Evolutionary conservation across 768 basidiomycete genomes (phyloP).

Genomic region (Rhodotorula kratochvilovae): DNA sequence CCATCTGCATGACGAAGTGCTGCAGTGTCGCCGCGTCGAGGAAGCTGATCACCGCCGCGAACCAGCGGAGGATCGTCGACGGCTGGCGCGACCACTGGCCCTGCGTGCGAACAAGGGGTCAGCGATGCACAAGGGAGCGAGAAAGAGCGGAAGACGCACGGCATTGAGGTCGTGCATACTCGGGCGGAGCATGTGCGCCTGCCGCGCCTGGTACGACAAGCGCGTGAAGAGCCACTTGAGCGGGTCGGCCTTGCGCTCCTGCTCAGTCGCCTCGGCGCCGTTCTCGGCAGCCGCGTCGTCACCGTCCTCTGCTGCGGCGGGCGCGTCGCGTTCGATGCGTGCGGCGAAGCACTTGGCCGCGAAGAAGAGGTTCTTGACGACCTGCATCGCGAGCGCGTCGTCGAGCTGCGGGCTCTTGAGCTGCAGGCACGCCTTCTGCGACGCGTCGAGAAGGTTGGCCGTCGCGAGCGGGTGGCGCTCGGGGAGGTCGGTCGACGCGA

Average conservation of each 20-base stretch:
- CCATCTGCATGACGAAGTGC: conserved; percentile 71
- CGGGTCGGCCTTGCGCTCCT: conserved; percentile 51
- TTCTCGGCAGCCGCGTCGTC: conserved; percentile 45
- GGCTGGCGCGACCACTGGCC: conserved; percentile 79
- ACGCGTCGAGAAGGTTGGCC: conserved; percentile 58
- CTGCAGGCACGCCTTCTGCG: conserved; percentile 68
- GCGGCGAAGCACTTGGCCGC: conserved; percentile 77
- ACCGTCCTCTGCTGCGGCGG: conserved; percentile 40
- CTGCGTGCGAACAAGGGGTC: conserved; percentile 49
- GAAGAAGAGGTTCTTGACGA: conserved; percentile 89
- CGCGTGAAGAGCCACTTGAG: conserved; percentile 92
- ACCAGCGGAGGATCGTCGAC: conserved; percentile 76
- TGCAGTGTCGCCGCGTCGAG: conserved; percentile 62
- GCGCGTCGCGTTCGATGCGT: background rate
- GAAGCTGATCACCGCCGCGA: conserved; percentile 78
- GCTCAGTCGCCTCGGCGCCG: conserved; percentile 40
- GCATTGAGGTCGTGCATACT: conserved; percentile 33
- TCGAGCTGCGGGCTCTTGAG: conserved; percentile 77
- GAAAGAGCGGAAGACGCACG: conserved; percentile 20
- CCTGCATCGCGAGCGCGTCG: conserved; percentile 66
- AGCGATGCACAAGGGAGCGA: background rate
- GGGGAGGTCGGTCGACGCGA: conserved; percentile 46
- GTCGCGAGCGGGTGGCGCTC: conserved; percentile 55
- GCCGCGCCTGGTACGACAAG: conserved; percentile 63
- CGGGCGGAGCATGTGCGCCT: conserved; percentile 41